Base-by-base conservation (phyloP, 345 rosid genomes). In the Populus pruinosa region DNA sequence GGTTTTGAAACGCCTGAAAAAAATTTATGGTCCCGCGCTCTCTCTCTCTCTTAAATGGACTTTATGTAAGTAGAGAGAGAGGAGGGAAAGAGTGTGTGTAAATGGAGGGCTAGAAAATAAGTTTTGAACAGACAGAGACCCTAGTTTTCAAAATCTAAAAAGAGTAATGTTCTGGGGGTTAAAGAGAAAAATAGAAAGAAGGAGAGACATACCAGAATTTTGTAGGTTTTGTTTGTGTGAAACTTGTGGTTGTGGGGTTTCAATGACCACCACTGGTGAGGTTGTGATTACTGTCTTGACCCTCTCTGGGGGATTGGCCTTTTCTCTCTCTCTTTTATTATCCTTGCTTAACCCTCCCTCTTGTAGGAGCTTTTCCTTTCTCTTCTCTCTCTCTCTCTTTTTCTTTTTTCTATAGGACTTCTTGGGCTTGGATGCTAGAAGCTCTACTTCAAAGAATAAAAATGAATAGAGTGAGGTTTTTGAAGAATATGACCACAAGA, bases 81-180 rank as follows among this genome's bases (percentile, higher is more conserved):
- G 36, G 63, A 56, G 33, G 23, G 36, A 70, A 4, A 59, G 64
- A n/a, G 64, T 1, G 2, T n/a, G 29, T 4, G 16, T 5, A 31
- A 27, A 13, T 5, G 33, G 39, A 73, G 85, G 83, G 74, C 69
- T 36, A 76, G 29, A 76, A 64, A 72, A 47, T 73, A 70, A 80
- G 70, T 76, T 78, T 74, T 62, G 78, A 63, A 86, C 83, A 79
- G 79, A 81, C 66, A 38, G 78, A 85, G 79, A 71, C 83, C 78
- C 86, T 75, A 50, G 12, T 67, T 39, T 43, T 68, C 75, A 72
- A 83, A 68, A 72, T 55, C 66, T 9, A 56, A 61, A 59, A 44
- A 59, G 21, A 65, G 33, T 20, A 21, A n/a, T 14, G 43, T 36
- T 73, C 11, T 55, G 73, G 77, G 75, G 76, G 71, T 38, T 39